These are phyloP conservation scores for Nephelium lappaceum DNA, from an alignment of 345 rosid species.

Conservation along the genomic window DNA sequence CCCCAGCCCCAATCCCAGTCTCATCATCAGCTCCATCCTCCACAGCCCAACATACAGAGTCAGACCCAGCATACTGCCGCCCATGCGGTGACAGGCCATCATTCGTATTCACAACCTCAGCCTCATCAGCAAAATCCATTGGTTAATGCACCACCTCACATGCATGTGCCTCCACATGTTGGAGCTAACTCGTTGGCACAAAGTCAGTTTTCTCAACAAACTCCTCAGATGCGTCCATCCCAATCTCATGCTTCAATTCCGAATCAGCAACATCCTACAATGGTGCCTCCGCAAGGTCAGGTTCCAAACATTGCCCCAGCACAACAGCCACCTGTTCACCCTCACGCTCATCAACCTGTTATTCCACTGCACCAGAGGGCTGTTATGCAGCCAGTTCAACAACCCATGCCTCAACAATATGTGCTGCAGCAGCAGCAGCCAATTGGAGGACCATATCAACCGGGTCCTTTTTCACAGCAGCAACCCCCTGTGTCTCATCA, in stretches of 20 bases:
- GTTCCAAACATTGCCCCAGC: slow-evolving; percentile 28
- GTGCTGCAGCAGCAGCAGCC: slow-evolving; percentile 47
- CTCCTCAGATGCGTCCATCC: slow-evolving; percentile 43
- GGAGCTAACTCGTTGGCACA: slow-evolving; percentile 50
- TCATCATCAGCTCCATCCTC: slow-evolving; percentile 32
- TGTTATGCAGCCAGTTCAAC: slow-evolving; percentile 46
- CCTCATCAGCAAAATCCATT: slow-evolving; percentile 40
- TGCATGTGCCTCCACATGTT: slow-evolving; percentile 36
- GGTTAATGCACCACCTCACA: slow-evolving; percentile 41
- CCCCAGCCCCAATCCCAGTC: slow-evolving; percentile 29
- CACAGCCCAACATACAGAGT: slow-evolving; percentile 39
- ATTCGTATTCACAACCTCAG: slow-evolving; percentile 54
- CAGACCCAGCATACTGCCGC: slow-evolving; percentile 38
- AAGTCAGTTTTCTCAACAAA: slow-evolving; percentile 48
- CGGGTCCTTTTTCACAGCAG: slow-evolving; percentile 43
- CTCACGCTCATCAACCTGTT: slow-evolving; percentile 46
- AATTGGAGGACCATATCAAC: slow-evolving; percentile 51
- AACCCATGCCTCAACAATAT: slow-evolving; percentile 47
- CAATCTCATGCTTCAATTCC: slow-evolving; percentile 40
- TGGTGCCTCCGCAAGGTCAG: slow-evolving; percentile 42
- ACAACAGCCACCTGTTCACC: slow-evolving; percentile 42
- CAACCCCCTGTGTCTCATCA: slow-evolving; percentile 47
- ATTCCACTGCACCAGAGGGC: slow-evolving; percentile 42
- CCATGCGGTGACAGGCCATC: slow-evolving; percentile 55
- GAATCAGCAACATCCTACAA: slow-evolving; percentile 47